phyloP scores from a whole-genome alignment of 1,284 basidiomycete species.

The Fistulina hepatica region DNA sequence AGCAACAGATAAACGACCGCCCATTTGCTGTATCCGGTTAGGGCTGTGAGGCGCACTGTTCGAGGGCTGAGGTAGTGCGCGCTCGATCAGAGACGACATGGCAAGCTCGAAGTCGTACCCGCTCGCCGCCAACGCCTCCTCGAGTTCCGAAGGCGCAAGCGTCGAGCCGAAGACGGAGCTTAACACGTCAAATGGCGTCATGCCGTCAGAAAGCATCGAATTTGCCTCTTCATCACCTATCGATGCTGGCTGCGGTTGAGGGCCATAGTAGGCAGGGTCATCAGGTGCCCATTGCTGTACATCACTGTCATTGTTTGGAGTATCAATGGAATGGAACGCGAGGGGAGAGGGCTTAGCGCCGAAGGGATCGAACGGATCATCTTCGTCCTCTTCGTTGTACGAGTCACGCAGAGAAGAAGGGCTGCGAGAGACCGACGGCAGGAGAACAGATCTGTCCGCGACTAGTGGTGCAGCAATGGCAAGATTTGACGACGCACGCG shows the following conservation, averaged over 20 bases:
- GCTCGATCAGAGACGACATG: slow-evolving; percentile 86
- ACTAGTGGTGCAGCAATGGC: slow-evolving; percentile 82
- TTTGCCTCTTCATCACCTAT: slow-evolving; percentile 40
- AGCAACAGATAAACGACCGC: slow-evolving; percentile 50
- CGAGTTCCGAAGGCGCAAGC: slow-evolving; percentile 81
- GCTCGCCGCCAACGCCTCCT: slow-evolving; percentile 81
- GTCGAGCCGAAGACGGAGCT: slow-evolving; percentile 86
- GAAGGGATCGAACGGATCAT: slow-evolving; percentile 72
- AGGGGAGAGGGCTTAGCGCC: slow-evolving; percentile 35
- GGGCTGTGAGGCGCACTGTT: slow-evolving; percentile 26
- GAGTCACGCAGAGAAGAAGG: slow-evolving; percentile 51
- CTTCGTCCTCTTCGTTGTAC: slow-evolving; percentile 48
- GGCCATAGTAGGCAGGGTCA: slow-evolving; percentile 32
- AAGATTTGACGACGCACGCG: slow-evolving; percentile 69
- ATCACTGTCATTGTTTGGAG: slow-evolving; percentile 42
- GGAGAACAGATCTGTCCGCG: slow-evolving; percentile 58
- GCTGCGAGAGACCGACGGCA: slow-evolving; percentile 42
- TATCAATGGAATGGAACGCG: slow-evolving; percentile 49
- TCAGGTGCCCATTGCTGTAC: slow-evolving; percentile 44
- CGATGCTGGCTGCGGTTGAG: slow-evolving; percentile 9
- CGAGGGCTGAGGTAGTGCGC: slow-evolving; percentile 35
- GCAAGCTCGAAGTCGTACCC: slow-evolving; percentile 93
- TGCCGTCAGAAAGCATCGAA: slow-evolving; percentile 68
- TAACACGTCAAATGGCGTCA: slow-evolving; percentile 96
- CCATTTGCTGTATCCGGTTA: slow-evolving; percentile 44